phyloP scores from a whole-genome alignment of 2,329 filamentous ascomycete genomes.

The Madurella fahalii region DNA sequence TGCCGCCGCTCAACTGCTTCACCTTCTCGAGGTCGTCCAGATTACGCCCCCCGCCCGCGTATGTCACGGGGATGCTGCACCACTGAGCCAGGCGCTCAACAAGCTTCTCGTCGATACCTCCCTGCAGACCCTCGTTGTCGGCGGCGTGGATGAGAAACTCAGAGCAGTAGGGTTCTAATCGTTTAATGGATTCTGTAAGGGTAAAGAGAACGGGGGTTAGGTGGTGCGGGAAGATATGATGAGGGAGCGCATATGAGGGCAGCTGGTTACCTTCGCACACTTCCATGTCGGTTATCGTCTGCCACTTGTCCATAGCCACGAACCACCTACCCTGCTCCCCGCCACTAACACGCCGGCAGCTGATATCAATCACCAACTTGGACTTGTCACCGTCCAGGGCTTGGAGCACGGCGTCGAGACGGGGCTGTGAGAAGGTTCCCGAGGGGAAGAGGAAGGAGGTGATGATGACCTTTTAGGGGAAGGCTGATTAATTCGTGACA shows the following conservation, averaged over 20 bases:
- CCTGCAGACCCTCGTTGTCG: slow-evolving; percentile 91
- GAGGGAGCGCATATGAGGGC: no score
- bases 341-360: slow-evolving; percentile 64
- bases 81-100: slow-evolving; percentile 73
- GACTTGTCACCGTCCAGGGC: slow-evolving; percentile 69
- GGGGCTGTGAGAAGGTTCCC: slow-evolving; percentile 72
- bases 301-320: slow-evolving; percentile 99
- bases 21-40: slow-evolving; percentile 81
- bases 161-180: slow-evolving; percentile 85
- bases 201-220: not conserved
- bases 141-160: slow-evolving; percentile 97
- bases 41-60: slow-evolving; percentile 86
- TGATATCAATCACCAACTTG: slow-evolving; percentile 91
- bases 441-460: slow-evolving; percentile 91
- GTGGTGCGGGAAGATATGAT: no score
- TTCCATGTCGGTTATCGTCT: slow-evolving; percentile 95
- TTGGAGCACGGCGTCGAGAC: slow-evolving; percentile 69
- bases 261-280: slow-evolving; percentile 66
- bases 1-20: slow-evolving; percentile 70
- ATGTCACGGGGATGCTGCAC: slow-evolving; percentile 91
- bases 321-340: slow-evolving; percentile 69
- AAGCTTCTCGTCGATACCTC: slow-evolving; percentile 82
- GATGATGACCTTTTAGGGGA: slow-evolving; percentile 73
- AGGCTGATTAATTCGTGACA: no score
- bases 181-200: slow-evolving; percentile 67